Evolutionary conservation across 257 asterid species (phyloP).

Genomic region (Mitragyna speciosa): DNA sequence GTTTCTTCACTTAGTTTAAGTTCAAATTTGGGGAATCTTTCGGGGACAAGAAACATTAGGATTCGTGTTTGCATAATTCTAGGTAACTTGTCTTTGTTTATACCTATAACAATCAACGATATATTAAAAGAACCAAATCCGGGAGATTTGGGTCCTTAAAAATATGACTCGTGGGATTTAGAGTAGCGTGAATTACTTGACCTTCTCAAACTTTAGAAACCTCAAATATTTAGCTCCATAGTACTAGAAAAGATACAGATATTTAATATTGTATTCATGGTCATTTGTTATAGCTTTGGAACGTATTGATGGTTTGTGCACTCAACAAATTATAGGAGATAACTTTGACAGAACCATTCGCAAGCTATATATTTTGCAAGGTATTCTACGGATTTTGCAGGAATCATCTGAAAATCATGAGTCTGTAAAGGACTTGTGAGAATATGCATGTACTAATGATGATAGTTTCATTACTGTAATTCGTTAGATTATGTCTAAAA

Average conservation of each 20-base stretch:
- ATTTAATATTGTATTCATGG: background rate
- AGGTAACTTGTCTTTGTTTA: conserved; percentile 17
- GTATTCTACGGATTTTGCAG: background rate
- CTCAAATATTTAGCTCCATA: background rate
- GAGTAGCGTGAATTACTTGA: background rate
- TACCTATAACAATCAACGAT: background rate
- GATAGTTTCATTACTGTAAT: background rate
- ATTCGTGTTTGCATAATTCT: conserved; percentile 20
- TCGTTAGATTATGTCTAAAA: background rate
- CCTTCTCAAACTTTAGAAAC: background rate
- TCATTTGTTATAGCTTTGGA: background rate
- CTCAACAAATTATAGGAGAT: background rate
- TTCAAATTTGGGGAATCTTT: background rate
- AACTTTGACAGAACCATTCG: background rate
- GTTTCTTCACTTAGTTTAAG: conserved; percentile 14
- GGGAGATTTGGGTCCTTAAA: conserved; percentile 5
- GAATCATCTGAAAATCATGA: background rate
- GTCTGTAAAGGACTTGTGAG: background rate
- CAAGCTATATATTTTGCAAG: background rate
- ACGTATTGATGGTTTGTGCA: background rate
- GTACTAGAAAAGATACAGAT: background rate
- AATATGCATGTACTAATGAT: background rate
- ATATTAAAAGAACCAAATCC: background rate
- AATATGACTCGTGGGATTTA: background rate
- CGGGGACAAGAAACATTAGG: conserved; percentile 20